Evolutionary conservation across 2,329 filamentous ascomycete genomes (phyloP), one percentile per base, ranked within the genome.

Genomic region (Microdochium bolleyi): DNA sequence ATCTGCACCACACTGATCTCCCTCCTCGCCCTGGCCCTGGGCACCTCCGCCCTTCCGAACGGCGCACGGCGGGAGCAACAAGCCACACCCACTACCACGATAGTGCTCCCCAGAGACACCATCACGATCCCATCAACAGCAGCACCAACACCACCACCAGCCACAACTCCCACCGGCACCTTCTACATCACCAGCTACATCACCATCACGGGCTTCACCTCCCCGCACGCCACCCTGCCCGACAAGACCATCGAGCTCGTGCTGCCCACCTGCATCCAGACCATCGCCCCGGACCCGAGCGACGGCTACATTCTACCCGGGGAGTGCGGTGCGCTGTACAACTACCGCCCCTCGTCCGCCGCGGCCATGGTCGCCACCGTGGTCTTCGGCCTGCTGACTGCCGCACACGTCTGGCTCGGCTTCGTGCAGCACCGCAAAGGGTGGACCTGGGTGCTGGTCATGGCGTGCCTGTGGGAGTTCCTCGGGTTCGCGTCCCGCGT

Each of bases 381-480:
- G 0, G 22, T 68, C 0, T 69, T 70, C 19, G 64, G 58, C 0
- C 13, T 53, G 0, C 11, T 69, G 51, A 63, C 56, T 27, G 38
- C 51, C 2, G 24, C 53, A 10, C 53, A 58, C 21, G 34, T 58
- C 22, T 62, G 59, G 54, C 61, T 65, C 48, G 60, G 57, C 2
- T 46, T 46, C 21, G 53, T 58, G 27, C 52, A 38, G 11, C 56
- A 63, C 49, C 58, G 55, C 50, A 64, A 64, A 57, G 60, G 52
- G 46, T 70, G 66, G 59, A 68, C 62, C 32, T 70, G 66, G 67
- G 66, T 67, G 10, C 67, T 69, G 30, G 61, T 66, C 55, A 69
- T 69, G 67, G 67, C 65, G n/a, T 57, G 61, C 32, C 53, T 59
- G 13, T 67, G 64, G 64, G 64, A 67, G 51, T 63, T 58, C 5